A percentile compares a stretch with the other conserved stretches of the same genome.
Conservation (phyloP, 306 rosid species). For the Malus sylvestris region DNA sequence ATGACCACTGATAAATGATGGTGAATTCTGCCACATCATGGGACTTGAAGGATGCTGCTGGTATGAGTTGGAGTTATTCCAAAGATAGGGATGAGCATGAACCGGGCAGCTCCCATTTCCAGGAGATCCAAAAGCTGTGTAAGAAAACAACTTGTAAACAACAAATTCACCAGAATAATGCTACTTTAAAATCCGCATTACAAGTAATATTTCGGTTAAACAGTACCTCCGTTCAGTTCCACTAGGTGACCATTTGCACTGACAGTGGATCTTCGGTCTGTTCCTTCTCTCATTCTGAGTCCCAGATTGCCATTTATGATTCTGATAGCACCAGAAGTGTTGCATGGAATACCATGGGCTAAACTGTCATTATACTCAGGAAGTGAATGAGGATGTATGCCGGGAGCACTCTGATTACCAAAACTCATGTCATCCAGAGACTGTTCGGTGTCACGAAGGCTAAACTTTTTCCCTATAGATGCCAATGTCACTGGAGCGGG, state of each 20-base stretch:
- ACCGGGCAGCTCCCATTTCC: constrained; percentile 52
- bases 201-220: background rate
- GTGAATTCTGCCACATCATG: constrained; percentile 59
- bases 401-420: constrained; percentile 33
- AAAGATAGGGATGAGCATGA: constrained; percentile 52
- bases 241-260: constrained; percentile 40
- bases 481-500: constrained; percentile 36
- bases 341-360: constrained; percentile 46
- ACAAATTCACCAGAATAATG: background rate
- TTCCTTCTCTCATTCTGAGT: constrained; percentile 43
- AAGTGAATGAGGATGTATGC: constrained; percentile 62
- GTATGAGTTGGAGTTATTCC: constrained; percentile 53
- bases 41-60: constrained; percentile 61
- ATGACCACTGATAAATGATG: constrained; percentile 53
- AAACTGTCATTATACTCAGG: constrained; percentile 59
- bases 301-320: constrained; percentile 39
- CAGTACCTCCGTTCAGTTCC: constrained; percentile 56
- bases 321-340: constrained; percentile 31
- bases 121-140: constrained; percentile 34
- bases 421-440: constrained; percentile 38
- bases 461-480: constrained; percentile 31
- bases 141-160: constrained; percentile 14
- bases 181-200: background rate
- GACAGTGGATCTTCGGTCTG: constrained; percentile 41
- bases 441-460: constrained; percentile 31